These are phyloP conservation scores for Corchorus capsularis DNA, from an alignment of 345 rosid species.

Conservation along the genomic window DNA sequence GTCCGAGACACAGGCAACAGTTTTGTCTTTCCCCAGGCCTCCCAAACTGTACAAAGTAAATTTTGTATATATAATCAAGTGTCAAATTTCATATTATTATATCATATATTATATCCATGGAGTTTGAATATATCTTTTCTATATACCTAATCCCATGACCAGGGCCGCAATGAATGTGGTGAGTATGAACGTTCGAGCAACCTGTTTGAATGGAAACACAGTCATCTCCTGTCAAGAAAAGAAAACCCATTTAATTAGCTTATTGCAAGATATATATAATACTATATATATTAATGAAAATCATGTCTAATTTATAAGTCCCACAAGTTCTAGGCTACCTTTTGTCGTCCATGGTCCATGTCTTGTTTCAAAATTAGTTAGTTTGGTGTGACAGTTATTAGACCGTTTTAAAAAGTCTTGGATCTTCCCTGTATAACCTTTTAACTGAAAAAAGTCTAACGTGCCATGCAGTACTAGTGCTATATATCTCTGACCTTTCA, in stretches of 20 bases:
- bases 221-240: slow-evolving; percentile 66
- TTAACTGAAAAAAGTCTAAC: slow-evolving; percentile 32
- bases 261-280: background rate
- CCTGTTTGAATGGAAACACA: slow-evolving; percentile 91
- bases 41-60: slow-evolving; percentile 53
- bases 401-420: slow-evolving; percentile 20
- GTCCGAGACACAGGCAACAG: slow-evolving; percentile 71
- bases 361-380: slow-evolving; percentile 44
- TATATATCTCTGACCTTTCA: slow-evolving; percentile 2
- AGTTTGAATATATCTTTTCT: slow-evolving; percentile 2
- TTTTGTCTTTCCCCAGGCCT: slow-evolving; percentile 74
- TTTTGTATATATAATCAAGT: background rate
- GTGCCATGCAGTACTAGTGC: slow-evolving; percentile 44
- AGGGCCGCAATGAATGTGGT: slow-evolving; percentile 79
- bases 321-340: slow-evolving; percentile 12
- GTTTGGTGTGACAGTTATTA: slow-evolving; percentile 52
- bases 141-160: slow-evolving; percentile 96
- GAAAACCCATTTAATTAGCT: background rate
- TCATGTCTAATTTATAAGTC: background rate
- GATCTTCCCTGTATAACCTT: slow-evolving; percentile 19
- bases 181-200: slow-evolving; percentile 72
- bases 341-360: slow-evolving; percentile 26
- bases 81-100: background rate
- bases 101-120: background rate
- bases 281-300: background rate